These are phyloP conservation scores for Scedosporium aurantiacum DNA, from an alignment of 2,329 filamentous ascomycete genomes.

Conservation along the genomic window DNA sequence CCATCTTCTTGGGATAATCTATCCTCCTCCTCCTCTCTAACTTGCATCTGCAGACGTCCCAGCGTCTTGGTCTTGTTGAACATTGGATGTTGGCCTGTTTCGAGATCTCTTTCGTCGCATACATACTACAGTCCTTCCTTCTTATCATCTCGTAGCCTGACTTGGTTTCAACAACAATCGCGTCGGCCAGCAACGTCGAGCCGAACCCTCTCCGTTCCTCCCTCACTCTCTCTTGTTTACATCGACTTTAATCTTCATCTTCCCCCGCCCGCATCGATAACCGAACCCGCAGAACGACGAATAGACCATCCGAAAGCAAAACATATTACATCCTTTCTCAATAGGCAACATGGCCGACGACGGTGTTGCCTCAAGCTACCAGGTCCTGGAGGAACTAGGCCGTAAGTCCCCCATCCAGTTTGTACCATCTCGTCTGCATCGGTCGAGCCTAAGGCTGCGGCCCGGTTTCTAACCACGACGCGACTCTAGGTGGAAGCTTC, in stretches of 20 bases:
- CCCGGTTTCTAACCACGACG: conserved; percentile 6
- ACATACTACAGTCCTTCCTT: not conserved
- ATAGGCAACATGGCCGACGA: conserved; percentile 41
- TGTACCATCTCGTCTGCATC: too few species aligned
- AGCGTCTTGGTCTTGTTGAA: conserved; percentile 1
- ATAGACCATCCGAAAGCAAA: not conserved
- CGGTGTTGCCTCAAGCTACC: conserved; percentile 74
- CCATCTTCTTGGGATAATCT: not conserved
- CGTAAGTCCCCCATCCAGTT: conserved; percentile 46
- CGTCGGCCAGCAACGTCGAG: not conserved
- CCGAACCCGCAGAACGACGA: not conserved
- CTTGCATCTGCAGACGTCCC: not conserved
- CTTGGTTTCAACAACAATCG: not conserved
- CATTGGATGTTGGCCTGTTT: conserved; percentile 1
- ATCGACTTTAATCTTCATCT: not conserved
- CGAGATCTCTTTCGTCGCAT: not conserved
- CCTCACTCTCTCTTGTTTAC: not conserved
- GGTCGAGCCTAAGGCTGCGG: too few species aligned
- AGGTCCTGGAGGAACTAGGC: conserved; percentile 91
- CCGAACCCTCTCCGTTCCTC: too few species aligned
- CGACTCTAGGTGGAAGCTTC: conserved; percentile 70
- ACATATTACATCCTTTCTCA: not conserved
- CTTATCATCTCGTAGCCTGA: not conserved
- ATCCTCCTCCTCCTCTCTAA: not conserved
- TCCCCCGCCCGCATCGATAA: not conserved